Conservation (phyloP, 1,139 yeast species). For the Saccharomyces hybrid region DNA sequence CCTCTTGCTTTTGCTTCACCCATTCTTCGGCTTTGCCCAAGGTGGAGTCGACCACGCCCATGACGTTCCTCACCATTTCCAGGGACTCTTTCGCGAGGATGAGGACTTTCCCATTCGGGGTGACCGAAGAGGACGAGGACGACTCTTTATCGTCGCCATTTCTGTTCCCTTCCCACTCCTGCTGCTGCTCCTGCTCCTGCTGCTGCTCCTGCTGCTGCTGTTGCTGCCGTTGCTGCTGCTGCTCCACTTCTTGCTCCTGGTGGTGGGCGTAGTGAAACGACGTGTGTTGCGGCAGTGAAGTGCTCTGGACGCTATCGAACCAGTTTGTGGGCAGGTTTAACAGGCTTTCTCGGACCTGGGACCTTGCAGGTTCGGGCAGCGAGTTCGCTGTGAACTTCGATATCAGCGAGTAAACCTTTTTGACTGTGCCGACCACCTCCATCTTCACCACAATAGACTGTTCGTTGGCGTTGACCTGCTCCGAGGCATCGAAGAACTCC, state of each 20-base stretch:
- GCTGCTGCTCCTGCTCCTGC: too few species aligned
- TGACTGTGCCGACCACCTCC: constrained; percentile 82
- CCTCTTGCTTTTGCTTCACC: constrained; percentile 46
- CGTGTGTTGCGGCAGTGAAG: background rate
- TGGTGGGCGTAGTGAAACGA: constrained; percentile 4
- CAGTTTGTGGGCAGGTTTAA: constrained; percentile 66
- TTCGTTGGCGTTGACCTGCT: constrained; percentile 31
- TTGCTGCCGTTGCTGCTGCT: background rate
- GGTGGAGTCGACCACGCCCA: constrained; percentile 76
- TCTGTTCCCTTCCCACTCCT: background rate
- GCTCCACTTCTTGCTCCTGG: constrained; percentile 5
- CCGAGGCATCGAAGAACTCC: constrained; percentile 27
- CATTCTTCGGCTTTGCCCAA: constrained; percentile 78
- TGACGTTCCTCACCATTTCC: constrained; percentile 78
- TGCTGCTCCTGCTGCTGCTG: background rate
- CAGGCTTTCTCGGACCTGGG: constrained; percentile 73
- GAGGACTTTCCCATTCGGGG: constrained; percentile 60
- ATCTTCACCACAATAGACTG: constrained; percentile 48
- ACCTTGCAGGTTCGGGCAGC: constrained; percentile 75
- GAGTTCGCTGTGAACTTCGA: constrained; percentile 76
- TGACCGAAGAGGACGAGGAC: constrained; percentile 22
- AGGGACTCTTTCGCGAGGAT: constrained; percentile 82
- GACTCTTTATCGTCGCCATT: background rate
- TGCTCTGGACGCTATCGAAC: constrained; percentile 36
- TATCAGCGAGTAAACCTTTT: constrained; percentile 77